Evolutionary conservation across 2,329 filamentous ascomycete genomes (phyloP), one percentile per base, ranked within the genome.

Genomic region (Calonectria honghensis): DNA sequence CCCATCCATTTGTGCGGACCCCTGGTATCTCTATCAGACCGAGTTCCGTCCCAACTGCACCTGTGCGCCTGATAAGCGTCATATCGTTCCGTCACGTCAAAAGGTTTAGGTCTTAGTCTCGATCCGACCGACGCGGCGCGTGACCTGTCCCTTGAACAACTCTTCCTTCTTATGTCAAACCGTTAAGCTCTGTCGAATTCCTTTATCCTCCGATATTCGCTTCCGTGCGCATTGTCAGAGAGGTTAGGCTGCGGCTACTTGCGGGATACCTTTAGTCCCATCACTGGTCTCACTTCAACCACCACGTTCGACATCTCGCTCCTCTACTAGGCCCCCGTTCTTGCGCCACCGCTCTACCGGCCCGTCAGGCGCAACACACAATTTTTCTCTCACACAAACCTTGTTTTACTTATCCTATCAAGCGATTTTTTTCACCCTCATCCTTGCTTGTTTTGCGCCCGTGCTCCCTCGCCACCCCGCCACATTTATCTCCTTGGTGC

Each of bases 51-150:
- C 68, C 72, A 57, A 64, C 67, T 68, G 67, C 68, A 77, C 65
- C 75, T 70, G 74, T 67, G 70, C 61, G 35, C 37, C 65, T 75
- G 79, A 79, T 80, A 80, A 80, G 79, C 79, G 79, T 78, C 78
- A 80, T 76, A 72, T 73, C 73, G 59, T 73, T 78, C 59, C 41
- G 66, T 70, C 70, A 69, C 57, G 29, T 57, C 39, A 27, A 39
- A 67, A 70, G 41, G 9, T 48, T 27, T 39, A 39, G 59, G 59
- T 61, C 70, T 77, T 70, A 71, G 70, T 75, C 76, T 72, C 66
- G 57, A 39, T 39, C 31, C 61, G 61, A 32, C 39, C 41, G 61
- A 67, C 50, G 31, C 39, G 27, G 45, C 71, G 59, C 71, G 71
- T 73, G 71, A 73, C 71, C 35, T 70, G 32, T 27, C 31, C 35